Percentiles rank a stretch among this genome's conserved stretches.
phyloP scores from a whole-genome alignment of 2,329 filamentous ascomycete genomes.

The Ciborinia camelliae region DNA sequence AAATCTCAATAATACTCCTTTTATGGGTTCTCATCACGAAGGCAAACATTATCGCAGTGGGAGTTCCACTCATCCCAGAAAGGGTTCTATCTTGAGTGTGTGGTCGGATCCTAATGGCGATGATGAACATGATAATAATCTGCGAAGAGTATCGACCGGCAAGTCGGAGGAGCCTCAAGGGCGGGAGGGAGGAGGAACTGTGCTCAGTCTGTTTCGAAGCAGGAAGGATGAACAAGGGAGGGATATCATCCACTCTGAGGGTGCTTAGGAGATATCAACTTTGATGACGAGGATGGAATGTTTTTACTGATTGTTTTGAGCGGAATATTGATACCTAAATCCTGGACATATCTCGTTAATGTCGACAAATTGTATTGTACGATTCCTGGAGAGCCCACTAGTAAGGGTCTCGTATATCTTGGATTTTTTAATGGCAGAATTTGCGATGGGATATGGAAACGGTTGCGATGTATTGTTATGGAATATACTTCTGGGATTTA shows the following conservation, averaged over 20 bases:
- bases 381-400: too few species aligned
- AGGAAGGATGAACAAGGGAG: constrained; percentile 16
- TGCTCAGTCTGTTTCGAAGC: constrained; percentile 4
- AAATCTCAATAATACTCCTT: constrained; percentile 9
- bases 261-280: not conserved
- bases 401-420: not conserved
- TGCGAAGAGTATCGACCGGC: constrained; percentile 10
- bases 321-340: not conserved
- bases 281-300: not conserved
- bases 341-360: not conserved
- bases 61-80: not conserved
- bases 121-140: not conserved
- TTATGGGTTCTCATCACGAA: constrained; percentile 12
- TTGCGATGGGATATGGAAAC: not conserved
- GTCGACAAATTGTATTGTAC: not conserved
- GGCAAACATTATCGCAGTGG: constrained; percentile 5
- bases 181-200: constrained; percentile 1
- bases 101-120: constrained; percentile 13
- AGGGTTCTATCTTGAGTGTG: constrained; percentile 13
- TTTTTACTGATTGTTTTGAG: not conserved
- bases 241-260: constrained; percentile 13
- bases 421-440: not conserved
- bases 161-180: not conserved
- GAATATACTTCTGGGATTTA: not conserved
- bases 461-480: not conserved